Evolutionary conservation across 257 asterid species (phyloP).

Genomic region (Nicotiana otophora): DNA sequence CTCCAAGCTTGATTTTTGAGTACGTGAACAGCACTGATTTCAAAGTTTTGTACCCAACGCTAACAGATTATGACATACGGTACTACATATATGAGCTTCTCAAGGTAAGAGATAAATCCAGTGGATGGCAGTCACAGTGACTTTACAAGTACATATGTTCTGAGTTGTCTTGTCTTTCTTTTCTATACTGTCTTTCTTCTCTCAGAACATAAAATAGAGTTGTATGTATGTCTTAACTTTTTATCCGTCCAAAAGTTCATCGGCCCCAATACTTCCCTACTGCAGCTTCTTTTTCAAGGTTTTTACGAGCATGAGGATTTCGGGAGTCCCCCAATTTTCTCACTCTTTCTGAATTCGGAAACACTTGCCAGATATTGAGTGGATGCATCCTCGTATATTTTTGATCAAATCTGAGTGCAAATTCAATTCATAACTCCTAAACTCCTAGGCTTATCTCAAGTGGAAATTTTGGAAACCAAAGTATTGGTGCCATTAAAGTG

Average conservation of each 20-base stretch:
- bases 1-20: conserved; percentile 47
- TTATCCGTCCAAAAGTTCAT: background rate
- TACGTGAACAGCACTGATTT: conserved; percentile 46
- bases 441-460: background rate
- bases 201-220: background rate
- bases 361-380: background rate
- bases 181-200: background rate
- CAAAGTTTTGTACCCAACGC: conserved; percentile 37
- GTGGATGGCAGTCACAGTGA: background rate
- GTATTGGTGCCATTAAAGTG: background rate
- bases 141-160: background rate
- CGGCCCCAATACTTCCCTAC: background rate
- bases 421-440: background rate
- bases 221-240: background rate
- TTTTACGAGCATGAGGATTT: background rate
- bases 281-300: background rate
- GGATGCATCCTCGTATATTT: background rate
- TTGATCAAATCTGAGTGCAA: background rate
- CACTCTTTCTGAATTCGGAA: background rate
- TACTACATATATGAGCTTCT: conserved; percentile 49
- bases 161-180: background rate
- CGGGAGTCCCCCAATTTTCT: background rate
- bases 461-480: background rate
- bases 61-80: conserved; percentile 39
- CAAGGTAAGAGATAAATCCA: conserved; percentile 26